Base-by-base conservation (phyloP, 73 alveolate genomes). In the Blepharisma stoltei region DNA sequence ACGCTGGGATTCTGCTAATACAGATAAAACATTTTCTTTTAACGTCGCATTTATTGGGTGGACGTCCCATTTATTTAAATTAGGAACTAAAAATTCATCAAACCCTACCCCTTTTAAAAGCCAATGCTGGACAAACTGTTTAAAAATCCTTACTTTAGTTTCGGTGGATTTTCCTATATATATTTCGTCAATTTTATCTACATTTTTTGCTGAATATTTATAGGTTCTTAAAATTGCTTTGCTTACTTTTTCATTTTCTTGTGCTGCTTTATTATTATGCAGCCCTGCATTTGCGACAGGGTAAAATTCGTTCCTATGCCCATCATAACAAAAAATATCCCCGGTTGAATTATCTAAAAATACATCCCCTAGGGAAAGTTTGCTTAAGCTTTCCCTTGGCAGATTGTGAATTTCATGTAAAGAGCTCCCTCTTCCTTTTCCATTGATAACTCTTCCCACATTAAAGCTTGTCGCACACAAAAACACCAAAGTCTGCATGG, bases 221-320 rank as follows among this genome's bases (percentile, higher is more conserved):
- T 52, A 4, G 23, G 67, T 14, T 52, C 23, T 52, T 52, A 52
- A 52, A 14, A 52, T 52, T 52, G 23, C 23, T 52, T 14, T n/a
- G 18, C 67, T 20, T 52, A 20, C 67, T n/a, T 52, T 32, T 32
- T 32, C 41, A 32, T 32, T 32, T 32, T 32, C 67, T 52, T 52
- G 23, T n/a, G 67, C 67, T 52, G 92, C 86, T 43, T 82, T 86
- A 54, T 85, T 81, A 46, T 90, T 84, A 77, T 93, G 98, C 71
- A 93, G 71, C 27, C 98, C 98, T 43, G 84, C 87, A 83, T 93
- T 93, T 80, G 93, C 95, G 43, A 77, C 45, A 6, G 98, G 96
- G n/a, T 78, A 83, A 96, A 96, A 93, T 55, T 76, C 78, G 11
- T 88, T 82, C 37, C 55, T 82, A 43, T 78, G 86, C 14, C 70